phyloP scores from a whole-genome alignment of 306 rosid genomes.

The Crataegus laevigata region DNA sequence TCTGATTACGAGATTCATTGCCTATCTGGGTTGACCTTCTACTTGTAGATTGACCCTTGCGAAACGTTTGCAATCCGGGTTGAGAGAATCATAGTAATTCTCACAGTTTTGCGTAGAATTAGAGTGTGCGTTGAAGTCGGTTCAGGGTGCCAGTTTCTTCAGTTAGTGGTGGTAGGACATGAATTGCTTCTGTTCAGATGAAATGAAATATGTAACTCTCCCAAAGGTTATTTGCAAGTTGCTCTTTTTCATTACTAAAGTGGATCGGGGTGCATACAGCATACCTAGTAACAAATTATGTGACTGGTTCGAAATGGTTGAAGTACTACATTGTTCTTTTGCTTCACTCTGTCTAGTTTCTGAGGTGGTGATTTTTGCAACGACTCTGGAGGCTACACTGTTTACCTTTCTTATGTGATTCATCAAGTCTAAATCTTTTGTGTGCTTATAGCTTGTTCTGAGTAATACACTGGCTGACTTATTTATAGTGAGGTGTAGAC shows the following conservation, averaged over 20 bases:
- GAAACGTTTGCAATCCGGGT: background rate
- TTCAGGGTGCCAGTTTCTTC: background rate
- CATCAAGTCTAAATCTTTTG: background rate
- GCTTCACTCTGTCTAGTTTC: background rate
- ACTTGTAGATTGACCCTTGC: background rate
- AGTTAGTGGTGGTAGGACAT: background rate
- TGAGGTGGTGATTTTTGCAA: background rate
- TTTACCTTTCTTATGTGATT: background rate
- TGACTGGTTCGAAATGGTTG: background rate
- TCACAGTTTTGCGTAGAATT: background rate
- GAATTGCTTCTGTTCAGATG: background rate
- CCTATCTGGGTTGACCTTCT: background rate
- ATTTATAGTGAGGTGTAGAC: constrained; percentile 53
- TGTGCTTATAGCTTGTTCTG: background rate
- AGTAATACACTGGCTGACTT: constrained; percentile 32
- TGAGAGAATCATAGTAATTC: background rate
- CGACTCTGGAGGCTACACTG: background rate
- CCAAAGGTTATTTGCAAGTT: background rate
- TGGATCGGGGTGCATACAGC: background rate
- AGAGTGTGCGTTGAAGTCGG: background rate
- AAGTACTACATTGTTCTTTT: background rate
- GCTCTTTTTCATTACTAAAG: background rate
- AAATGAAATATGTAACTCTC: background rate
- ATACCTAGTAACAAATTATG: background rate
- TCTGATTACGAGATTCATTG: background rate